A percentile compares a stretch with the other conserved stretches of the same genome.
These are phyloP conservation scores for Penicillium mononematosum DNA, from an alignment of 495 filamentous ascomycete species.

Conservation along the genomic window DNA sequence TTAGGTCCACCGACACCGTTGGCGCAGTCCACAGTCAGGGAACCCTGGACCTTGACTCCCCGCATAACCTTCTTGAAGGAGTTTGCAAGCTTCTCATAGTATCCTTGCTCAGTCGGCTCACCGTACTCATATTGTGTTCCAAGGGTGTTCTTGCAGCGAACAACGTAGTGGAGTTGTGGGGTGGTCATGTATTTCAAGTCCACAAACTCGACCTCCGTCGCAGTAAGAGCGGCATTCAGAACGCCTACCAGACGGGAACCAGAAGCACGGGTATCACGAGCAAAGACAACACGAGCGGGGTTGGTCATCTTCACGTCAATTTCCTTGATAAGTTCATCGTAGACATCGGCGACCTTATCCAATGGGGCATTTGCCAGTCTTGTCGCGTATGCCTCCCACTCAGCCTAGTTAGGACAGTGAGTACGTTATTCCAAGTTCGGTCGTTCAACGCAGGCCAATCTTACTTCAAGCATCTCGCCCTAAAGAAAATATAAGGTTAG, in stretches of 20 bases:
- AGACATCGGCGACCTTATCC: slow-evolving; percentile 72
- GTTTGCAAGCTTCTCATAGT: slow-evolving; percentile 84
- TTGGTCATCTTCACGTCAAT: slow-evolving; percentile 70
- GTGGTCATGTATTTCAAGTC: slow-evolving; percentile 91
- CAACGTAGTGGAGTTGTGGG: slow-evolving; percentile 93
- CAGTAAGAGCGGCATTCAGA: slow-evolving; percentile 73
- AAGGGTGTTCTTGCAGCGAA: slow-evolving; percentile 89
- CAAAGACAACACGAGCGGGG: slow-evolving; percentile 80
- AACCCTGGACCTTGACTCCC: slow-evolving; percentile 66
- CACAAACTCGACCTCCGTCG: slow-evolving; percentile 65
- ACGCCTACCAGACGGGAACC: slow-evolving; percentile 78
- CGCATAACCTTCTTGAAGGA: slow-evolving; percentile 81
- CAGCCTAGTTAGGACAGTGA: slow-evolving; percentile 43
- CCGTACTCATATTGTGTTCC: slow-evolving; percentile 81
- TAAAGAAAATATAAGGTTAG: slow-evolving; percentile 26
- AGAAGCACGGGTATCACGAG: slow-evolving; percentile 88
- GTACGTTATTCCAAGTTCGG: slow-evolving; percentile 1
- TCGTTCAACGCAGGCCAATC: slow-evolving; percentile 9
- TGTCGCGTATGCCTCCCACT: slow-evolving; percentile 90
- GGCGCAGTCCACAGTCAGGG: slow-evolving; percentile 87
- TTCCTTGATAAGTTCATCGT: slow-evolving; percentile 66
- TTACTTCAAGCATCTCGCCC: slow-evolving; percentile 93
- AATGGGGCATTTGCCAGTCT: slow-evolving; percentile 77
- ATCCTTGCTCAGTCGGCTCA: slow-evolving; percentile 81
- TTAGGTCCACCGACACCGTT: slow-evolving; percentile 97